Base-by-base conservation (phyloP, 2,329 filamentous ascomycete species). In the Epichloe glyceriae region DNA sequence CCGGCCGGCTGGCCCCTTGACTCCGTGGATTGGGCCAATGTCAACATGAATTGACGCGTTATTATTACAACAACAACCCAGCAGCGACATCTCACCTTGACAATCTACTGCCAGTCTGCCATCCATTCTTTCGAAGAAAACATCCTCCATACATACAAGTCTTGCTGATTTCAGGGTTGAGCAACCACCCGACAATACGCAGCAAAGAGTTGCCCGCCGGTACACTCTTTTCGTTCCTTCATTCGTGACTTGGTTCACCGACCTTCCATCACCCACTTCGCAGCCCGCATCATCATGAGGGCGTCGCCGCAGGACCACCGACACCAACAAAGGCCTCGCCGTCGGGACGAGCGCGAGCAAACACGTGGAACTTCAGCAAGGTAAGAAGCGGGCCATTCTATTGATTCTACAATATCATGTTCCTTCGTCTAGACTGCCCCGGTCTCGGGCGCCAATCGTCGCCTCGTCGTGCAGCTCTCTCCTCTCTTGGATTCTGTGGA, bases 361-460 rank as follows among this genome's bases (percentile, higher is more conserved):
- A 71, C 47, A 72, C 69, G 12, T 71, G 65, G 63, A 70, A 61
- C 55, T 69, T 71, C 51, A 68, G 69, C 59, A 67, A 64, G 64
- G 66, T 69, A 55, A 60, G 62, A 53, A 51, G 12, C 30, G 14
- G 30, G 39, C 12, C 20, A 14, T 43, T 26, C 8, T 42, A 17
- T 49, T 11, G 6, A n/a, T 39, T 47, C 22, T 17, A 26, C 17
- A 19, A 11, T n/a, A 14, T 47, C 14, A 5, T 41, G 6, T 20
- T 20, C 5, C n/a, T 26, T 38, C 12, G 33, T 7, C 5, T 33
- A 14, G n/a, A 30, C 14, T 11, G 33, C 6, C 12, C 37, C 30
- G 30, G 33, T 12, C 14, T 12, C 34, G 33, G 10, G 43, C 34
- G 33, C 6, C 15, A 15, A 15, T 30, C n/a, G 11, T 46, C 10